phyloP scores from a whole-genome alignment of 2,329 filamentous ascomycete genomes.

The Aspergillaceae sp. region DNA sequence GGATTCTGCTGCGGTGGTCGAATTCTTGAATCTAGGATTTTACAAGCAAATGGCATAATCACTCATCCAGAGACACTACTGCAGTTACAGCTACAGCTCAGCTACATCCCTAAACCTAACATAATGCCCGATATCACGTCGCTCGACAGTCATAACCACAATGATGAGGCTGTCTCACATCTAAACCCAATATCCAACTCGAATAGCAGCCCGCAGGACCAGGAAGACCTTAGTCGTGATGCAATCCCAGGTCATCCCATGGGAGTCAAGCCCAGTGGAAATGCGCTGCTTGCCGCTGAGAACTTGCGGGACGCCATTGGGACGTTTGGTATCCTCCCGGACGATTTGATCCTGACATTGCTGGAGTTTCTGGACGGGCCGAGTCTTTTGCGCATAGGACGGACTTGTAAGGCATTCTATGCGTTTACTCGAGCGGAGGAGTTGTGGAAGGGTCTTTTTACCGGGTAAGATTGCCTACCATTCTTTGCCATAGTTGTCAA shows the following conservation, averaged over 20 bases:
- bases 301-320: conserved; percentile 63
- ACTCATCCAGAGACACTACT: too few species aligned
- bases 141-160: conserved; percentile 13
- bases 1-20: neutral
- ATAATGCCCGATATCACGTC: conserved; percentile 28
- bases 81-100: too few species aligned
- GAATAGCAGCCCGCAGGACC: conserved; percentile 9
- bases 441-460: conserved; percentile 76
- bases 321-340: conserved; percentile 59
- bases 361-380: conserved; percentile 64
- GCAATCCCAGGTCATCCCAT: conserved; percentile 71
- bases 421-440: conserved; percentile 79
- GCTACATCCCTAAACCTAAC: neutral
- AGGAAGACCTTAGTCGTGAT: conserved; percentile 38
- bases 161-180: conserved; percentile 7
- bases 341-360: conserved; percentile 68
- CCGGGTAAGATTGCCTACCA: conserved; percentile 57
- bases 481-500: neutral
- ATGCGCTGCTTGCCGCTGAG: conserved; percentile 58
- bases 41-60: too few species aligned
- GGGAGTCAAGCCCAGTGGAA: conserved; percentile 77
- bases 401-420: conserved; percentile 76
- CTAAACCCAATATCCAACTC: conserved; percentile 2
- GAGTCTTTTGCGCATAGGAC: conserved; percentile 58
- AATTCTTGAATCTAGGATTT: too few species aligned